These are phyloP conservation scores for Boletus semigastroideus DNA, from an alignment of 1,284 basidiomycete genomes.

Conservation along the genomic window DNA sequence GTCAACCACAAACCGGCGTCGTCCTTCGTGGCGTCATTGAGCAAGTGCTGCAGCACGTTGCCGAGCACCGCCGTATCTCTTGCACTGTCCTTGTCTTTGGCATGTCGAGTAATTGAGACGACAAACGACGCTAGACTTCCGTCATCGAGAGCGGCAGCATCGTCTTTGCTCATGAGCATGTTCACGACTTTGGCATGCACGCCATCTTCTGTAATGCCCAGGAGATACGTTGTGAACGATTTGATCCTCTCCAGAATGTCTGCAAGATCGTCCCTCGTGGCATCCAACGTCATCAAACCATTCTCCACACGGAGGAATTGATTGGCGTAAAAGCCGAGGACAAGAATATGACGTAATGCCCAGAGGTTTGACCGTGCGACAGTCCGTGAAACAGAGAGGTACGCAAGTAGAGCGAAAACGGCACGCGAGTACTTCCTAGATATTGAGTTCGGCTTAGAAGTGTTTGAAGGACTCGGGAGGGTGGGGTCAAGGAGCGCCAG, in stretches of 20 bases:
- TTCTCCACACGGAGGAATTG: slow-evolving; percentile 55
- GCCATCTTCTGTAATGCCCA: slow-evolving; percentile 46
- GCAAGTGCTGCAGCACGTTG: slow-evolving; percentile 56
- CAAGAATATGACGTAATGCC: slow-evolving; percentile 62
- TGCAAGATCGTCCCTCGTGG: slow-evolving; percentile 23
- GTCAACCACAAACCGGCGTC: slow-evolving; percentile 80
- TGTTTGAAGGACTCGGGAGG: slow-evolving; percentile 43
- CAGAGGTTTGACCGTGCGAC: slow-evolving; percentile 60
- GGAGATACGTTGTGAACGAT: slow-evolving; percentile 66
- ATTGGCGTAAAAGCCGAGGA: slow-evolving; percentile 55
- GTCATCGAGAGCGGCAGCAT: slow-evolving; percentile 19
- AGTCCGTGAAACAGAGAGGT: slow-evolving; percentile 60
- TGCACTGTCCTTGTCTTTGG: slow-evolving; percentile 45
- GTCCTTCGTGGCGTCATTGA: slow-evolving; percentile 56
- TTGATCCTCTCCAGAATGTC: slow-evolving; percentile 53
- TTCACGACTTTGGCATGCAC: slow-evolving; percentile 22
- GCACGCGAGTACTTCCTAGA: slow-evolving; percentile 71
- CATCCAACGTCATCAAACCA: slow-evolving; percentile 42
- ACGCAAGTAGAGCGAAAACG: slow-evolving; percentile 57
- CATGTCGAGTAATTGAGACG: slow-evolving; percentile 39
- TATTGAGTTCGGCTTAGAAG: slow-evolving; percentile 36
- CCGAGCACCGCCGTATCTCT: slow-evolving; percentile 59
- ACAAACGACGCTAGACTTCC: slow-evolving; percentile 42
- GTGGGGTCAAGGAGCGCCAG: slow-evolving; percentile 64
- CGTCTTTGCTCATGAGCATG: slow-evolving; percentile 29